A percentile compares a stretch with the other conserved stretches of the same genome.
phyloP scores from a whole-genome alignment of 306 rosid species.

The Sicyos baderoa region DNA sequence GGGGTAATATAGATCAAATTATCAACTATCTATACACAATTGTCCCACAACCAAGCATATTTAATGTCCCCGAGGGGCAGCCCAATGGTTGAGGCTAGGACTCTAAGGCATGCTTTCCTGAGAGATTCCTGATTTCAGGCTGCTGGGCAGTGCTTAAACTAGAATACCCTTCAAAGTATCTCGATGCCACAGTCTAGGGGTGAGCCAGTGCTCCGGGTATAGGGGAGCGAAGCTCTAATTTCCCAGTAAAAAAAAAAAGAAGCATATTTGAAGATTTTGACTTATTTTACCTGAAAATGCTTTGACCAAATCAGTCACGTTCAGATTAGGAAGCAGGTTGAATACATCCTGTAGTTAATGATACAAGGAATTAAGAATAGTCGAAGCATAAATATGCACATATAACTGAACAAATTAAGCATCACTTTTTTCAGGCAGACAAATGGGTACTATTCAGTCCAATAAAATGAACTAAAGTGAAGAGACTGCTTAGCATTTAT shows the following conservation, averaged over 20 bases:
- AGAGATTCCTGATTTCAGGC: too few species aligned
- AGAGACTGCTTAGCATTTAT: too few species aligned
- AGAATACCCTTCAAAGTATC: too few species aligned
- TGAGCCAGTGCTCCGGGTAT: too few species aligned
- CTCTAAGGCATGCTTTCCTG: too few species aligned
- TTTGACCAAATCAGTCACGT: slow-evolving; percentile 45
- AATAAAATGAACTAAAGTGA: too few species aligned
- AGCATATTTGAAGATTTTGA: not conserved
- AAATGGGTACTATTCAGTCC: not conserved
- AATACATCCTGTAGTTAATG: slow-evolving; percentile 40
- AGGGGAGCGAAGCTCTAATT: too few species aligned
- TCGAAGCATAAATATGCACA: not conserved
- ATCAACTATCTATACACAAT: not conserved
- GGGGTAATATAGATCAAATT: not conserved
- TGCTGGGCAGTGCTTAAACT: too few species aligned
- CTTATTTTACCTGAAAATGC: slow-evolving; percentile 36
- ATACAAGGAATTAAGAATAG: not conserved
- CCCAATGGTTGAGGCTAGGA: too few species aligned
- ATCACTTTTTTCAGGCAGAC: not conserved
- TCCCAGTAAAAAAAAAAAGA: too few species aligned
- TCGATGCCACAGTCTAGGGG: too few species aligned
- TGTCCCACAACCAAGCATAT: not conserved
- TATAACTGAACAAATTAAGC: not conserved
- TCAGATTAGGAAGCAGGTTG: slow-evolving; percentile 55
- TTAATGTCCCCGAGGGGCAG: too few species aligned